Conservation (phyloP, 805 yeast species). For the Naumovozyma dairenensis region DNA sequence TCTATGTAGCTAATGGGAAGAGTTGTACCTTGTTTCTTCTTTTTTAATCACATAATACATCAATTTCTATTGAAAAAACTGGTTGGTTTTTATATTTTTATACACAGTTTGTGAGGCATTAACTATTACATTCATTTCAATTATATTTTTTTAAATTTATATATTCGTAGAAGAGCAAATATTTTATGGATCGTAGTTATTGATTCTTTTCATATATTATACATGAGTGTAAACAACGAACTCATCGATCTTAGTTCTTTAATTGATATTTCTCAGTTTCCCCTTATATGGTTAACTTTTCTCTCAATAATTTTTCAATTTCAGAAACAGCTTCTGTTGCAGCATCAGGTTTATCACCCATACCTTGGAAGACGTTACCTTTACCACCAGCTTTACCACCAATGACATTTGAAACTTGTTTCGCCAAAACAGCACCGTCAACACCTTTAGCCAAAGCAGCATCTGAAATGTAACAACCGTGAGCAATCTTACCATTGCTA, state of each 20-base stretch:
- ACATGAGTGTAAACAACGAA: neutral
- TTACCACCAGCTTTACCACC: slow-evolving; percentile 99
- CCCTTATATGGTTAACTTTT: slow-evolving; percentile 39
- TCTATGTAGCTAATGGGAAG: no score
- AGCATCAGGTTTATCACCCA: slow-evolving; percentile 74
- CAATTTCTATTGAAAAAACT: neutral
- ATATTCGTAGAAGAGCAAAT: no score
- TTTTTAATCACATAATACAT: no score
- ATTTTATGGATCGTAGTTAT: no score
- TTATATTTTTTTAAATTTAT: no score
- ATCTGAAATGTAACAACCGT: slow-evolving; percentile 82
- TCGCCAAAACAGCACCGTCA: slow-evolving; percentile 66
- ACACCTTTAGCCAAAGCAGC: slow-evolving; percentile 60
- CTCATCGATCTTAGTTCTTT: neutral
- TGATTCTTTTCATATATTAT: no score
- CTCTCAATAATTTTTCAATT: slow-evolving; percentile 49
- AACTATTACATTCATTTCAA: no score
- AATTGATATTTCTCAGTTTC: no score
- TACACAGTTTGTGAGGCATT: no score
- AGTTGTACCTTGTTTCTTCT: no score
- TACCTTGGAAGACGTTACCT: slow-evolving; percentile 93
- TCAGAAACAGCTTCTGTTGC: slow-evolving; percentile 66
- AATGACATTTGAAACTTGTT: slow-evolving; percentile 55
- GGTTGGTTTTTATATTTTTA: neutral
- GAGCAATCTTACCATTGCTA: slow-evolving; percentile 71